phyloP scores from a whole-genome alignment of 768 basidiomycete species.

The Phylloporus sp. region DNA sequence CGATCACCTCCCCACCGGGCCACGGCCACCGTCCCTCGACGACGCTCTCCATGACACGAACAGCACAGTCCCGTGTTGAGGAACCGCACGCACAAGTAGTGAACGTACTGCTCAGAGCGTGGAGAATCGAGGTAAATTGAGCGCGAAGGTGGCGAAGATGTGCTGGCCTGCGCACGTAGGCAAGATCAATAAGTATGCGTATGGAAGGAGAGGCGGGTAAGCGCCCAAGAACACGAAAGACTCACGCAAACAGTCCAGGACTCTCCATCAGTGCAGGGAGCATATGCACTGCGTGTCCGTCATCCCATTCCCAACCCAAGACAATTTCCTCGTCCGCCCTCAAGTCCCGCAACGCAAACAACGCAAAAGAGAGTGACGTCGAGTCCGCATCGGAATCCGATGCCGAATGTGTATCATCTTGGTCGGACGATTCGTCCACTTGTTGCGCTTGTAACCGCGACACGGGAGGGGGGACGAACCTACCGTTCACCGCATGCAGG shows the following conservation, averaged over 20 bases:
- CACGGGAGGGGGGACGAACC: constrained; percentile 6
- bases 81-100: constrained; percentile 73
- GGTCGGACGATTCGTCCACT: constrained; percentile 15
- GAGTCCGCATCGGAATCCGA: constrained; percentile 27
- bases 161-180: constrained; percentile 35
- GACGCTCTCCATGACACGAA: constrained; percentile 62
- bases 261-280: constrained; percentile 64
- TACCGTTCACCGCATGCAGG: constrained; percentile 9
- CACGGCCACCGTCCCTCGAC: constrained; percentile 41
- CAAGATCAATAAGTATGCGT: neutral
- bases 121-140: constrained; percentile 68
- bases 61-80: constrained; percentile 56
- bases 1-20: constrained; percentile 27
- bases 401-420: constrained; percentile 12
- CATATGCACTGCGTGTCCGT: constrained; percentile 78
- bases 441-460: constrained; percentile 9
- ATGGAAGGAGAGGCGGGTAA: neutral
- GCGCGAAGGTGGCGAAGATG: constrained; percentile 52
- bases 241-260: constrained; percentile 56
- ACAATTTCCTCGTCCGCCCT: constrained; percentile 81
- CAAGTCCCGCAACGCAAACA: constrained; percentile 77
- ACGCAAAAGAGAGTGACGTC: constrained; percentile 60
- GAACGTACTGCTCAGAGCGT: constrained; percentile 66
- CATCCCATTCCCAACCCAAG: constrained; percentile 97
- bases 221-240: constrained; percentile 16